Percentiles rank a stretch among this genome's conserved stretches.
Conservation (phyloP, 805 yeast genomes). For the Jamesozyma rosinii region DNA sequence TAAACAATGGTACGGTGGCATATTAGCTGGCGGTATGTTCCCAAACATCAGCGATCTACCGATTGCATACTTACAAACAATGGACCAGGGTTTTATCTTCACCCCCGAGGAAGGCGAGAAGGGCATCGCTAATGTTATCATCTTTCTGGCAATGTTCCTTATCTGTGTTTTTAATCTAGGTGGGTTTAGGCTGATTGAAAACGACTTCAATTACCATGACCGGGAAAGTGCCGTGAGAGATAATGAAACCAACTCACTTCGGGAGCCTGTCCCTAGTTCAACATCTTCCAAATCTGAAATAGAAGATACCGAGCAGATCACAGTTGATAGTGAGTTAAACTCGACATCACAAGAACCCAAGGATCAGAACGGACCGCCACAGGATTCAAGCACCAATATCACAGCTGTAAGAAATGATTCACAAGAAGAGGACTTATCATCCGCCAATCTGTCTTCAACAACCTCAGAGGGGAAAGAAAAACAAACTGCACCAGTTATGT, state of each 20-base stretch:
- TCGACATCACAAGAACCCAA: background rate
- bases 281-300: background rate
- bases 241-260: conserved; percentile 1
- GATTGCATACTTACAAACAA: conserved; percentile 63
- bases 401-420: background rate
- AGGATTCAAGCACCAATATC: background rate
- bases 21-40: conserved; percentile 57
- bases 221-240: conserved; percentile 16
- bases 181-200: conserved; percentile 55
- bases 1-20: conserved; percentile 62
- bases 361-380: background rate
- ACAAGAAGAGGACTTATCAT: background rate
- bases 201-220: conserved; percentile 45
- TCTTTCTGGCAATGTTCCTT: conserved; percentile 60
- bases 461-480: background rate
- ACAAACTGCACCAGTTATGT: background rate
- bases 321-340: background rate
- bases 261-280: too few species aligned
- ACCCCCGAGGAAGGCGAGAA: conserved; percentile 49
- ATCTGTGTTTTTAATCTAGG: conserved; percentile 68
- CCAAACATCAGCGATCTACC: conserved; percentile 74
- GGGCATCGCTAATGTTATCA: conserved; percentile 79
- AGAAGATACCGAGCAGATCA: background rate
- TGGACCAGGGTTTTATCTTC: conserved; percentile 53
- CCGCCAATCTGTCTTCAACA: background rate